These are phyloP conservation scores for Phylloporus gajari DNA, from an alignment of 1,284 basidiomycete species.

Conservation along the genomic window DNA sequence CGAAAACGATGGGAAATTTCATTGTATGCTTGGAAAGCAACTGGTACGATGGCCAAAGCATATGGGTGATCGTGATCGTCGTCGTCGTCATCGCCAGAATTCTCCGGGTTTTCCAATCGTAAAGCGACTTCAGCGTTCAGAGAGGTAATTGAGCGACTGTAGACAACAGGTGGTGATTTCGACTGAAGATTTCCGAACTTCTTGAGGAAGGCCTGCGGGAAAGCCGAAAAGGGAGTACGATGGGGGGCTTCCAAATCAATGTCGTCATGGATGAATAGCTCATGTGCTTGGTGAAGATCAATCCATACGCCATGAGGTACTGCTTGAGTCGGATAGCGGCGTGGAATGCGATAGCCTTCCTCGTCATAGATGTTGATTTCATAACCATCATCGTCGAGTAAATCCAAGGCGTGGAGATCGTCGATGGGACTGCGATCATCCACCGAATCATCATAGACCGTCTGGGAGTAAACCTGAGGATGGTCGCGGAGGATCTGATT, in stretches of 20 bases:
- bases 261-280: not conserved
- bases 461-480: not conserved
- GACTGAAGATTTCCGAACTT: not conserved
- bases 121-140: not conserved
- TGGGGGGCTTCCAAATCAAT: not conserved
- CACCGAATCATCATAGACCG: not conserved
- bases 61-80: not conserved
- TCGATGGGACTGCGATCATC: not conserved
- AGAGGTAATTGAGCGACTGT: not conserved
- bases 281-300: not conserved
- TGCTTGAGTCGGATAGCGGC: not conserved
- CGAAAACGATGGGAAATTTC: conserved; percentile 5
- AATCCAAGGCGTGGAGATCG: not conserved
- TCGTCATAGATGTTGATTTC: not conserved
- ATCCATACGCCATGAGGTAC: not conserved
- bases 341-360: not conserved
- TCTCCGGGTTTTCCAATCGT: too few species aligned
- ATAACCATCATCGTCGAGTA: not conserved
- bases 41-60: not conserved
- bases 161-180: not conserved
- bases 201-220: not conserved
- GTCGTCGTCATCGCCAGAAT: not conserved
- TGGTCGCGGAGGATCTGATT: not conserved
- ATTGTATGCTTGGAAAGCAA: conserved; percentile 10
- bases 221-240: not conserved